A percentile compares a stretch with the other conserved stretches of the same genome.
Conservation (phyloP, 768 basidiomycete species). For the Hortiboletus campestris region DNA sequence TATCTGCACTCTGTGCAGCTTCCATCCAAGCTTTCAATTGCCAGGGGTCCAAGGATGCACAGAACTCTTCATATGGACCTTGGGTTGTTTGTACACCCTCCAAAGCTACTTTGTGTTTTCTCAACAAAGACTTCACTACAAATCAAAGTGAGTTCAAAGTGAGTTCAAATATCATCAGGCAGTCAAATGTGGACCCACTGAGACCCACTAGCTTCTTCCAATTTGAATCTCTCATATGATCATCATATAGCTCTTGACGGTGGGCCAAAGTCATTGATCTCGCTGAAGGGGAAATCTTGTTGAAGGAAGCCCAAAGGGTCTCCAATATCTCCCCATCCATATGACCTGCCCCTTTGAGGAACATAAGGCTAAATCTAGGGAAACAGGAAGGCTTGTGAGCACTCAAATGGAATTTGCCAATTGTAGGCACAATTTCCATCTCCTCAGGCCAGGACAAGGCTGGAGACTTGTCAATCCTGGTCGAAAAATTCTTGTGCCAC, state of each 20-base stretch:
- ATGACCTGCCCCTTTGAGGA: slow-evolving; percentile 20
- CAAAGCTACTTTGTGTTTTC: neutral
- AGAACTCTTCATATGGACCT: neutral
- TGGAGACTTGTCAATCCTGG: neutral
- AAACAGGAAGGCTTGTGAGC: slow-evolving; percentile 28
- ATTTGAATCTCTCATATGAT: slow-evolving; percentile 1
- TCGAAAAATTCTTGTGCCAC: slow-evolving; percentile 19
- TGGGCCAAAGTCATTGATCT: slow-evolving; percentile 24
- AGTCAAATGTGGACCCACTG: neutral
- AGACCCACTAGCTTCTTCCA: neutral
- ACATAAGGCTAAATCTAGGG: slow-evolving; percentile 22
- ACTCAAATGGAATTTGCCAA: slow-evolving; percentile 33
- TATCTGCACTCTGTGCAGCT: neutral
- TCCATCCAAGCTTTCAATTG: no score
- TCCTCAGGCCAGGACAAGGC: neutral
- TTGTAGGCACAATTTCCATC: slow-evolving; percentile 8
- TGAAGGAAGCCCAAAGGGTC: slow-evolving; percentile 31
- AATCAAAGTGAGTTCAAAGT: neutral
- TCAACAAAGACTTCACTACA: neutral
- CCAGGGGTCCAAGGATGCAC: neutral
- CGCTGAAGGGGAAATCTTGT: slow-evolving; percentile 24
- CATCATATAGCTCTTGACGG: slow-evolving; percentile 19
- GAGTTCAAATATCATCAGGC: neutral
- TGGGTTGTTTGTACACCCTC: neutral
- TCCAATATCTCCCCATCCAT: slow-evolving; percentile 36